Evolutionary conservation across 2,329 filamentous ascomycete species (phyloP).

Genomic region (Dothidotthia symphoricarpi): DNA sequence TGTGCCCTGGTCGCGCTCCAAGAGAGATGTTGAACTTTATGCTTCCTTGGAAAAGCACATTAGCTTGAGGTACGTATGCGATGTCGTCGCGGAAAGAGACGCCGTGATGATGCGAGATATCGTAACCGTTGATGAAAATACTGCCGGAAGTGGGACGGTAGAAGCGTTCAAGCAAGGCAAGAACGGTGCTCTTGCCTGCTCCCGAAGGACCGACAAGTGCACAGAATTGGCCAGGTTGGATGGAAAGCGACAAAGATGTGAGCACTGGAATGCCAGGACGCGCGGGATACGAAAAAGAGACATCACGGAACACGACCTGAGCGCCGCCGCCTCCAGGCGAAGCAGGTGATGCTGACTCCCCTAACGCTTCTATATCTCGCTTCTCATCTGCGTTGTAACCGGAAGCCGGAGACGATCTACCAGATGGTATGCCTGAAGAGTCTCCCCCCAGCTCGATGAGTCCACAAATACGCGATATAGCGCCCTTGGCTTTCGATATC

Average conservation of each 20-base stretch:
- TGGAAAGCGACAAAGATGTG: conserved; percentile 55
- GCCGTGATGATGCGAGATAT: conserved; percentile 44
- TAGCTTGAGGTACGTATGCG: conserved; percentile 50
- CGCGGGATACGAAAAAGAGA: conserved; percentile 66
- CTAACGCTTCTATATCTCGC: conserved; percentile 35
- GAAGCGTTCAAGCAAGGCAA: conserved; percentile 55
- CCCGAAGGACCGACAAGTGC: conserved; percentile 66
- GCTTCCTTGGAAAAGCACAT: conserved; percentile 49
- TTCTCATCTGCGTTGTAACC: conserved; percentile 64
- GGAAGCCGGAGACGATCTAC: conserved; percentile 83
- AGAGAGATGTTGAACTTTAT: conserved; percentile 50
- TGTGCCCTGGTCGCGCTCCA: conserved; percentile 54
- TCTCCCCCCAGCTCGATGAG: conserved; percentile 42
- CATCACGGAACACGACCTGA: conserved; percentile 56
- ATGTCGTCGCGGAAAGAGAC: conserved; percentile 47
- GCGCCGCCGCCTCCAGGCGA: conserved; percentile 60
- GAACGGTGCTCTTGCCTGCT: conserved; percentile 66
- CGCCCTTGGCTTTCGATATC: conserved; percentile 64
- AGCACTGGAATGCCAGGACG: conserved; percentile 60
- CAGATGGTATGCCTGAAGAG: conserved; percentile 54
- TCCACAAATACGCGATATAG: conserved; percentile 77
- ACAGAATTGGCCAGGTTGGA: conserved; percentile 60
- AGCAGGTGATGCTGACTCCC: conserved; percentile 51
- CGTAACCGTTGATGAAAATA: conserved; percentile 54
- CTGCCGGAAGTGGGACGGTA: conserved; percentile 53